A percentile compares a stretch with the other conserved stretches of the same genome.
These are phyloP conservation scores for Fusarium nurragi DNA, from an alignment of 2,329 filamentous ascomycete genomes.

Conservation along the genomic window DNA sequence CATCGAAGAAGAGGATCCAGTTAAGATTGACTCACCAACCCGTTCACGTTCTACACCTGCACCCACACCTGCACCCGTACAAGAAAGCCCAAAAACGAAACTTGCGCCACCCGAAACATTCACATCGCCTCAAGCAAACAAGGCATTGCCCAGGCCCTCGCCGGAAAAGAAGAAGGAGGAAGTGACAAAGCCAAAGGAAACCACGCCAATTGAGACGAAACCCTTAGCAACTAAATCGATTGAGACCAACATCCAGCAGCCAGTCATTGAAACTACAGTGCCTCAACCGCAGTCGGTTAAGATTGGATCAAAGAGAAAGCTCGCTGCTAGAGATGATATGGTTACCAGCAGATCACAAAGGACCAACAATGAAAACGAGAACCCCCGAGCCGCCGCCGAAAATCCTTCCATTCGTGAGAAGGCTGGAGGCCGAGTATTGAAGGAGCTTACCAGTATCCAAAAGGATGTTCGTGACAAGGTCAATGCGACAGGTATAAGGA, in stretches of 20 bases:
- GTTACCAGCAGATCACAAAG: constrained; percentile 48
- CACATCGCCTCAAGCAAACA: constrained; percentile 43
- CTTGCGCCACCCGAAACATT: constrained; percentile 47
- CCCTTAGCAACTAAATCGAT: constrained; percentile 7
- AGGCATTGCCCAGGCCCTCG: constrained; percentile 35
- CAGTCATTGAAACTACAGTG: constrained; percentile 17
- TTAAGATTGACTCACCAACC: constrained; percentile 62
- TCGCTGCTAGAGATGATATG: constrained; percentile 64
- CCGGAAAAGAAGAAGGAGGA: constrained; percentile 43
- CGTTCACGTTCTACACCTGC: constrained; percentile 30
- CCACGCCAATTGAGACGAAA: not conserved
- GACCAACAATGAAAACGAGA: constrained; percentile 45
- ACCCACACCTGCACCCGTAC: constrained; percentile 14
- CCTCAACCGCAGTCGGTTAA: constrained; percentile 49
- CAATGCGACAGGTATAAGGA: constrained; percentile 51
- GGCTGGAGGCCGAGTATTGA: constrained; percentile 55
- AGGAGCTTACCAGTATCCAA: constrained; percentile 55
- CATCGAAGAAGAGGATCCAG: constrained; percentile 64
- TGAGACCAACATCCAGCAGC: constrained; percentile 7
- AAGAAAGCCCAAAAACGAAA: constrained; percentile 40
- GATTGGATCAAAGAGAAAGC: constrained; percentile 67
- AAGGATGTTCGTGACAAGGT: constrained; percentile 53
- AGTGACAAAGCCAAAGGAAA: not conserved
- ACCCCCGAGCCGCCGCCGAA: constrained; percentile 32
- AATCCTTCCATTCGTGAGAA: constrained; percentile 50